A percentile compares a stretch with the other conserved stretches of the same genome.
phyloP scores from a whole-genome alignment of 1,284 basidiomycete genomes.

The Heterobasidion irregulare region DNA sequence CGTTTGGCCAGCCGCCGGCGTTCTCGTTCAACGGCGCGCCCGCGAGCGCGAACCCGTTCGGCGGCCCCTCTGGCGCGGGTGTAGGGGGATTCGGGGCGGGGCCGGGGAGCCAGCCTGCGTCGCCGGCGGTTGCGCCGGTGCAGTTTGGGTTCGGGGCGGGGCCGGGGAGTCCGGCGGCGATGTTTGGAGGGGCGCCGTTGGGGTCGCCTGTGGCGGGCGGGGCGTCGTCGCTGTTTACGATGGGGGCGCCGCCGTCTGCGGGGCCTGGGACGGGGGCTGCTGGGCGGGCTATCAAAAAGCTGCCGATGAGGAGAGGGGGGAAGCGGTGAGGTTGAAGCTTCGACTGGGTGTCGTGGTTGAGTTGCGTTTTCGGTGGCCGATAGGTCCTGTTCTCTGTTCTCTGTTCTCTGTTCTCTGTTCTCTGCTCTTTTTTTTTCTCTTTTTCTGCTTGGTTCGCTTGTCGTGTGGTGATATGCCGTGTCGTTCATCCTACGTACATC shows the following conservation, averaged over 20 bases:
- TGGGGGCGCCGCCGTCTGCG: slow-evolving; percentile 37
- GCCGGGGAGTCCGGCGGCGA: slow-evolving; percentile 17
- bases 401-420: not conserved
- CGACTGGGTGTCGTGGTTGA: not conserved
- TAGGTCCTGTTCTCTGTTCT: not conserved
- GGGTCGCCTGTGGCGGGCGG: slow-evolving; percentile 21
- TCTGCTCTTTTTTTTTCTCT: slow-evolving; percentile 2
- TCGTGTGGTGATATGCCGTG: not conserved
- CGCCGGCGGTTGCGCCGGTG: slow-evolving; percentile 26
- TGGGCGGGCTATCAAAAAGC: slow-evolving; percentile 40
- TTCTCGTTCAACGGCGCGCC: slow-evolving; percentile 29
- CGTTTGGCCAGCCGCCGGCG: slow-evolving; percentile 18
- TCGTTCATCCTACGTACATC: not conserved
- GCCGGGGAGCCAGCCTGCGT: slow-evolving; percentile 43
- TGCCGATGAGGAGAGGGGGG: slow-evolving; percentile 29
- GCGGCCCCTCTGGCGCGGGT: slow-evolving; percentile 15
- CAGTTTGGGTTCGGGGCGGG: slow-evolving; percentile 11
- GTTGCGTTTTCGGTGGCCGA: not conserved
- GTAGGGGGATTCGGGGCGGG: slow-evolving; percentile 19
- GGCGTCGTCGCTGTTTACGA: slow-evolving; percentile 41
- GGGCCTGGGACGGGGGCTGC: slow-evolving; percentile 20
- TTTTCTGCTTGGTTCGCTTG: not conserved
- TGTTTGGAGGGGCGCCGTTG: slow-evolving; percentile 9
- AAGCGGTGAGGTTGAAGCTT: slow-evolving; percentile 6
- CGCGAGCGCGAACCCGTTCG: slow-evolving; percentile 22